Evolutionary conservation across 345 rosid genomes (phyloP).

Genomic region (Bretschneidera sinensis): DNA sequence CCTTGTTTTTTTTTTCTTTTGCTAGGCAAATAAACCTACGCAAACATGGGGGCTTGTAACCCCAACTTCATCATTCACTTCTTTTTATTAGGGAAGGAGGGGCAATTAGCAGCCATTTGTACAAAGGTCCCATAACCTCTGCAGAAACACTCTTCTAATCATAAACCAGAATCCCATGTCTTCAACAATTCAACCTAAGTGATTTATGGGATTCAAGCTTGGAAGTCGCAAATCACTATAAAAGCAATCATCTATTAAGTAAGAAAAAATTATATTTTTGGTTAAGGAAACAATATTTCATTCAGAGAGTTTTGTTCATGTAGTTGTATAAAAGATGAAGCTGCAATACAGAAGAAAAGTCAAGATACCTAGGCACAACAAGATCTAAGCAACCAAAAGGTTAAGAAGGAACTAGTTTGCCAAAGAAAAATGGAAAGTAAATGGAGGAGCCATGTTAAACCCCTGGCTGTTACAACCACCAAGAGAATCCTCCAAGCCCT

Average conservation of each 20-base stretch:
- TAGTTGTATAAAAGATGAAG: neutral
- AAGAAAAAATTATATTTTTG: too few relatives aligned
- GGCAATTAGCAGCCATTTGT: neutral
- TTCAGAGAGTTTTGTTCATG: neutral
- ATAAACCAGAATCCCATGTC: constrained; percentile 1
- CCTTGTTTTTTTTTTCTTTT: too few relatives aligned
- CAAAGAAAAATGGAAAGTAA: too few relatives aligned
- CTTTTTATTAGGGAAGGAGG: neutral
- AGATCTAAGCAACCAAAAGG: neutral
- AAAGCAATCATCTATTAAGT: neutral
- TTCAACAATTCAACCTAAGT: neutral
- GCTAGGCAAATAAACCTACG: neutral
- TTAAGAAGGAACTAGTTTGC: neutral
- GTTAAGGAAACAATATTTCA: too few relatives aligned
- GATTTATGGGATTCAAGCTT: too few relatives aligned
- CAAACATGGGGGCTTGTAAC: neutral
- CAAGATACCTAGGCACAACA: too few relatives aligned
- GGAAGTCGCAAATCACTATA: neutral
- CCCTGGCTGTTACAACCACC: neutral
- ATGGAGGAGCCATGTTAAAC: neutral
- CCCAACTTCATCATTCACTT: neutral
- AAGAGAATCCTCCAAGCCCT: too few relatives aligned
- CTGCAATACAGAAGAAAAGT: neutral
- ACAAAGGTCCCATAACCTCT: neutral
- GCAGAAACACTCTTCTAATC: neutral